A percentile compares a stretch with the other conserved stretches of the same genome.
phyloP scores from a whole-genome alignment of 164 flowering plant genomes.

The Litsea cubeba region DNA sequence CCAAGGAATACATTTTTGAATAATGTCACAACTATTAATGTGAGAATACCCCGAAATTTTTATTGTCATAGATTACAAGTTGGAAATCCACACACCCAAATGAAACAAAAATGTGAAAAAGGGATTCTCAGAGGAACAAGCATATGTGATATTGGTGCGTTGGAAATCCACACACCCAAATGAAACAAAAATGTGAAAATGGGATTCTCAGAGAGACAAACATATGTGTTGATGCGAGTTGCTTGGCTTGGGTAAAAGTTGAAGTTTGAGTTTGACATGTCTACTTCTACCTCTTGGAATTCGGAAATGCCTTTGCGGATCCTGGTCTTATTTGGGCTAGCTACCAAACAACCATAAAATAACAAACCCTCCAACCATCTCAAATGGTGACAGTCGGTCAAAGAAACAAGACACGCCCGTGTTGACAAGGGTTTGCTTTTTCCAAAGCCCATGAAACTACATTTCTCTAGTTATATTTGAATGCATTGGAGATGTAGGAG shows the following conservation, averaged over 20 bases:
- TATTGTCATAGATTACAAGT: too few species aligned
- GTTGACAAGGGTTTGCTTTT: slow-evolving; percentile 76
- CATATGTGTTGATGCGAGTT: not conserved
- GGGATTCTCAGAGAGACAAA: not conserved
- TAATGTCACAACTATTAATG: too few species aligned
- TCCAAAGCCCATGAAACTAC: slow-evolving; percentile 32
- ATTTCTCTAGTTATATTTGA: not conserved
- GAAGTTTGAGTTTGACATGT: slow-evolving; percentile 2
- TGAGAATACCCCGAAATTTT: too few species aligned
- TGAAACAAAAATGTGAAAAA: too few species aligned
- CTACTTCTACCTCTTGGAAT: slow-evolving; percentile 6
- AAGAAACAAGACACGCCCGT: slow-evolving; percentile 69
- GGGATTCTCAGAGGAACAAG: not conserved
- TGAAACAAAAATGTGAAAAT: too few species aligned
- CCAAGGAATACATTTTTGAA: too few species aligned
- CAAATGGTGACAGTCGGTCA: slow-evolving; percentile 27
- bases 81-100: too few species aligned
- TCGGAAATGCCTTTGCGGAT: slow-evolving; percentile 6
- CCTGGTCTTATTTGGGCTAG: slow-evolving; percentile 5
- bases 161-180: too few species aligned
- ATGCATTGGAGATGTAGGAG: not conserved
- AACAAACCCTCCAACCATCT: slow-evolving; percentile 8
- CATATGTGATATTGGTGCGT: not conserved
- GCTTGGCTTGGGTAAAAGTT: not conserved
- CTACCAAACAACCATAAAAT: slow-evolving; percentile 6